Evolutionary conservation across 2,329 filamentous ascomycete species (phyloP).

Genomic region (Pyrenophora graminea): DNA sequence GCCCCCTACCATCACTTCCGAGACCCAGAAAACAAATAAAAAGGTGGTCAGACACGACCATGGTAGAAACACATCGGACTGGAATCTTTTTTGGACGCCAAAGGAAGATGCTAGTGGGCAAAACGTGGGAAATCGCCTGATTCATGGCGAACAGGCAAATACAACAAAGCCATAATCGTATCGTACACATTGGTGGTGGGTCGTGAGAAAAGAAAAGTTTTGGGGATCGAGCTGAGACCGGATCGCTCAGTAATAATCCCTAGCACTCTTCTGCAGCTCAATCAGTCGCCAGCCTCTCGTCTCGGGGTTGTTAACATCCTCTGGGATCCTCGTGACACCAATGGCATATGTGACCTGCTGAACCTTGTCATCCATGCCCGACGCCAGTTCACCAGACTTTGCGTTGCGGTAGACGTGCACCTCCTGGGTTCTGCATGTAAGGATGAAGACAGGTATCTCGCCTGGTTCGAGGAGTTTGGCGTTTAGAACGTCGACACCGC

Average conservation of each 20-base stretch:
- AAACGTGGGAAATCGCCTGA: too few relatives aligned
- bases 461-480: slow-evolving; percentile 82
- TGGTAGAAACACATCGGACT: slow-evolving; percentile 4
- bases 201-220: background rate
- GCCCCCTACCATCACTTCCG: slow-evolving; percentile 11
- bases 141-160: slow-evolving; percentile 29
- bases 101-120: slow-evolving; percentile 1
- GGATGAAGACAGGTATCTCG: slow-evolving; percentile 93
- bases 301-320: slow-evolving; percentile 96
- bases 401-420: slow-evolving; percentile 95
- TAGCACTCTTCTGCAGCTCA: slow-evolving; percentile 96
- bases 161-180: slow-evolving; percentile 20
- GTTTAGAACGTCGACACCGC: slow-evolving; percentile 85
- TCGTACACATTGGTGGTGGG: slow-evolving; percentile 22
- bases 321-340: slow-evolving; percentile 87
- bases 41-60: slow-evolving; percentile 3
- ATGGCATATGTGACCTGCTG: slow-evolving; percentile 98
- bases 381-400: slow-evolving; percentile 86
- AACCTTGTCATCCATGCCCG: slow-evolving; percentile 98
- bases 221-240: background rate
- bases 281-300: slow-evolving; percentile 97
- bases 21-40: slow-evolving; percentile 17
- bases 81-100: slow-evolving; percentile 38
- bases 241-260: slow-evolving; percentile 74
- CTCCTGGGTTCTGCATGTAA: slow-evolving; percentile 95